Conservation (phyloP, 2,329 filamentous ascomycete species). For the Apiospora saccharicola region DNA sequence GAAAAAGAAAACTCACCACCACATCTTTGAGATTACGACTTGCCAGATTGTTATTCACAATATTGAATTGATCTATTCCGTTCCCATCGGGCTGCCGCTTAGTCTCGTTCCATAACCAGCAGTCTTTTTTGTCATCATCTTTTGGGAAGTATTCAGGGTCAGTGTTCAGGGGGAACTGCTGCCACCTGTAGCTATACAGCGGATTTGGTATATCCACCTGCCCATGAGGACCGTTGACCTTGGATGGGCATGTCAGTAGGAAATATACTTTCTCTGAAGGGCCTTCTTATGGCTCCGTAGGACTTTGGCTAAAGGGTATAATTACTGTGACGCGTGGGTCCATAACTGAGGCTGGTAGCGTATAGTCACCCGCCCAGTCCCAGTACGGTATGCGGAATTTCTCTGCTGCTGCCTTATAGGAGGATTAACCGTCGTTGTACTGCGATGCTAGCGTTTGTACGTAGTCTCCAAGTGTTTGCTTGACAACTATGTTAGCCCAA, state of each 20-base stretch:
- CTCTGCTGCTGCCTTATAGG: slow-evolving; percentile 55
- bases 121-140: slow-evolving; percentile 36
- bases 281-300: too few species aligned
- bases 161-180: slow-evolving; percentile 46
- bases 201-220: slow-evolving; percentile 56
- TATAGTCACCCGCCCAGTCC: slow-evolving; percentile 58
- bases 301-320: not conserved
- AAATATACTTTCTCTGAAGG: not conserved
- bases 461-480: slow-evolving; percentile 60
- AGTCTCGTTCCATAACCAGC: slow-evolving; percentile 45
- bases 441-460: slow-evolving; percentile 54
- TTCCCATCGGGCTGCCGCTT: slow-evolving; percentile 46
- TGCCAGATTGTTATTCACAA: slow-evolving; percentile 47
- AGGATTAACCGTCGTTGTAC: slow-evolving; percentile 46
- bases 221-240: slow-evolving; percentile 50
- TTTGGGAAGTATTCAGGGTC: slow-evolving; percentile 44
- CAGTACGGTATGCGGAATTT: slow-evolving; percentile 59
- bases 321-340: slow-evolving; percentile 30
- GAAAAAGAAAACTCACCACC: slow-evolving; percentile 46
- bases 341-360: slow-evolving; percentile 52
- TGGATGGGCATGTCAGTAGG: slow-evolving; percentile 39
- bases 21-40: slow-evolving; percentile 47
- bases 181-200: slow-evolving; percentile 59
- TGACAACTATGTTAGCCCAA: not conserved
- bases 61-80: slow-evolving; percentile 47